These are phyloP conservation scores for Arthrobotrys iridis DNA, from an alignment of 2,329 filamentous ascomycete genomes.

Conservation along the genomic window DNA sequence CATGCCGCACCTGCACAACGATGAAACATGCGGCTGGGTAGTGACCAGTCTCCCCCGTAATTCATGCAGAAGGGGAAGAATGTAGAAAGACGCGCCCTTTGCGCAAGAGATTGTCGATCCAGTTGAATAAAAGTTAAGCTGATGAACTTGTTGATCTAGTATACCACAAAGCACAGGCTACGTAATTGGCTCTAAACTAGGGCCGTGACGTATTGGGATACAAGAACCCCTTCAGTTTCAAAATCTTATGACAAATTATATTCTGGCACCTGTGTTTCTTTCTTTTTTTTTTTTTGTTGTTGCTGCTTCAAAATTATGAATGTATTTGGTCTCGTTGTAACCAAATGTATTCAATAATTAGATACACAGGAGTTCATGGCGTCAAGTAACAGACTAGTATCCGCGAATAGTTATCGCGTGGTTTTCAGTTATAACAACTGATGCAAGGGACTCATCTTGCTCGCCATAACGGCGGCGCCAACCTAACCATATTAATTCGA, in stretches of 20 bases:
- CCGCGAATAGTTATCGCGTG: neutral
- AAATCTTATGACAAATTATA: neutral
- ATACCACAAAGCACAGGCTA: neutral
- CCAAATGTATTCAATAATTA: neutral
- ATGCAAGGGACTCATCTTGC: neutral
- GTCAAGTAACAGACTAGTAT: neutral
- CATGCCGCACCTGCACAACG: no score
- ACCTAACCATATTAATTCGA: neutral
- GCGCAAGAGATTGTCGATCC: slow-evolving; percentile 3
- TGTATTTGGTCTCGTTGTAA: slow-evolving; percentile 1
- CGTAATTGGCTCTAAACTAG: no score
- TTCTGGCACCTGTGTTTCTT: neutral
- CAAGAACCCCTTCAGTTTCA: slow-evolving; percentile 14
- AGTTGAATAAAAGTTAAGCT: neutral
- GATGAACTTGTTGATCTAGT: neutral
- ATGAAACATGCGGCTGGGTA: no score
- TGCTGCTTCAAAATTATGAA: neutral
- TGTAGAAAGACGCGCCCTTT: neutral
- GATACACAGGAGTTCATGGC: neutral
- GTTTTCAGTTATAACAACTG: neutral
- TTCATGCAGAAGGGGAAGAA: no score
- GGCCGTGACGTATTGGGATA: no score
- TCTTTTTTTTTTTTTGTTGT: neutral
- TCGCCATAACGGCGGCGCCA: neutral
- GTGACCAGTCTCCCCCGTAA: no score